These are phyloP conservation scores for Boletus barrowsii DNA, from an alignment of 768 basidiomycete genomes.

Conservation along the genomic window DNA sequence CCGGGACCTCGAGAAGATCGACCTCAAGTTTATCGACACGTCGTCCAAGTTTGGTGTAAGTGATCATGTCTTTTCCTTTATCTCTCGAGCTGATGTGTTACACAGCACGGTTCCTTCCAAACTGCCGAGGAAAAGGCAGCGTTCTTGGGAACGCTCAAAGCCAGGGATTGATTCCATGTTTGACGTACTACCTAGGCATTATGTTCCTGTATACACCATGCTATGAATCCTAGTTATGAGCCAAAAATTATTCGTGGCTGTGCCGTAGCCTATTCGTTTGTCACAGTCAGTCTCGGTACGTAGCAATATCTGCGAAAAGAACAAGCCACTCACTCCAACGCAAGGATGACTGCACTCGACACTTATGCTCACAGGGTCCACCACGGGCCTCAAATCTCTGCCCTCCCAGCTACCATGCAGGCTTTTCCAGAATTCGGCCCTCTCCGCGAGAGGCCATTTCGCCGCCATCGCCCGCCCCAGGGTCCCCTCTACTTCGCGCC, in stretches of 20 bases:
- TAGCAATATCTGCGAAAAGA: slow-evolving; percentile 3
- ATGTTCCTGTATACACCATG: slow-evolving; percentile 35
- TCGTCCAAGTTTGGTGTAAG: slow-evolving; percentile 95
- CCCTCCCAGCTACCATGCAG: slow-evolving; percentile 33
- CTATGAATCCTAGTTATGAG: slow-evolving; percentile 37
- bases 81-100: slow-evolving; percentile 2
- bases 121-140: slow-evolving; percentile 93
- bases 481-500: slow-evolving; percentile 2
- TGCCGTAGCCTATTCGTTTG: background rate
- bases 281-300: slow-evolving; percentile 46
- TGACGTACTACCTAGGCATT: slow-evolving; percentile 39
- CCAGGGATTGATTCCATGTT: slow-evolving; percentile 56
- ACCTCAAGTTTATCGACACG: slow-evolving; percentile 98
- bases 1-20: slow-evolving; percentile 95
- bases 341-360: slow-evolving; percentile 66
- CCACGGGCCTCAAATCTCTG: slow-evolving; percentile 59
- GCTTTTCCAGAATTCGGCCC: slow-evolving; percentile 13
- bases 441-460: slow-evolving; percentile 9
- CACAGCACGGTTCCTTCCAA: slow-evolving; percentile 93
- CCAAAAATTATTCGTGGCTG: background rate
- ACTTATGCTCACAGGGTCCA: slow-evolving; percentile 87
- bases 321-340: slow-evolving; percentile 6
- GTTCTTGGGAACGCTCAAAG: slow-evolving; percentile 91
- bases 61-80: slow-evolving; percentile 11
- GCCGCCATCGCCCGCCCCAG: slow-evolving; percentile 1